These are phyloP conservation scores for Clavispora asparagi DNA, from an alignment of 805 yeast species.

Conservation along the genomic window DNA sequence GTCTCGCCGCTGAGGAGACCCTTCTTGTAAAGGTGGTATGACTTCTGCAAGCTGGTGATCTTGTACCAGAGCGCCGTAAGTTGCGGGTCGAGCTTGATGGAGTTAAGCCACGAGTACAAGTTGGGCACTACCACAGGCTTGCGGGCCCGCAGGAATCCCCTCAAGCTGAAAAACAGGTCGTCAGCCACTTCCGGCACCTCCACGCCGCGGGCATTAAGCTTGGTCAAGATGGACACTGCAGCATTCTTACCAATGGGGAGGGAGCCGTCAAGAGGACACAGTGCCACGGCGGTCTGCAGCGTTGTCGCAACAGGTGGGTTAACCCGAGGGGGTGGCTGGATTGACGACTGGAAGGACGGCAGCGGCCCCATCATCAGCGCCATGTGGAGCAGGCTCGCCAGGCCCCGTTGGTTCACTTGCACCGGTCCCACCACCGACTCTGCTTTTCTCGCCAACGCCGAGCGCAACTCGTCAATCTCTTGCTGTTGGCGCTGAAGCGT, in stretches of 20 bases:
- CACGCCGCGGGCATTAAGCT: conserved; percentile 9
- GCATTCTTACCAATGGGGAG: conserved; percentile 4
- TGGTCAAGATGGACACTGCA: conserved; percentile 16
- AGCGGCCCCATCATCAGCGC: conserved; percentile 11
- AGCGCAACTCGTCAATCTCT: conserved; percentile 26
- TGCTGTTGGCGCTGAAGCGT: conserved; percentile 19
- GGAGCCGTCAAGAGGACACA: neutral
- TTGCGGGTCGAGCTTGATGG: conserved; percentile 35
- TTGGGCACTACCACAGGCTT: conserved; percentile 8
- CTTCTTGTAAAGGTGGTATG: conserved; percentile 34
- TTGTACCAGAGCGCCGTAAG: conserved; percentile 37
- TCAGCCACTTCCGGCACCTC: conserved; percentile 11
- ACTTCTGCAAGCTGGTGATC: conserved; percentile 36
- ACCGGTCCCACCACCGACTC: no score
- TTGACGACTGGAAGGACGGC: conserved; percentile 15
- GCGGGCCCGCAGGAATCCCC: conserved; percentile 6
- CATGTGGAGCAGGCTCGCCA: no score
- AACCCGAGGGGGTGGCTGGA: no score
- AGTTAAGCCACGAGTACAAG: conserved; percentile 35
- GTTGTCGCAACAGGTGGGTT: no score
- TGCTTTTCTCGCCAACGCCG: neutral
- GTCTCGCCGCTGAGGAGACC: conserved; percentile 10
- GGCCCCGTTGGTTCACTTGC: no score
- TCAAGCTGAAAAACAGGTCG: conserved; percentile 14
- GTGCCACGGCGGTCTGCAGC: no score